phyloP scores from a whole-genome alignment of 2,329 filamentous ascomycete genomes.

The Nigrospora sphaerica region DNA sequence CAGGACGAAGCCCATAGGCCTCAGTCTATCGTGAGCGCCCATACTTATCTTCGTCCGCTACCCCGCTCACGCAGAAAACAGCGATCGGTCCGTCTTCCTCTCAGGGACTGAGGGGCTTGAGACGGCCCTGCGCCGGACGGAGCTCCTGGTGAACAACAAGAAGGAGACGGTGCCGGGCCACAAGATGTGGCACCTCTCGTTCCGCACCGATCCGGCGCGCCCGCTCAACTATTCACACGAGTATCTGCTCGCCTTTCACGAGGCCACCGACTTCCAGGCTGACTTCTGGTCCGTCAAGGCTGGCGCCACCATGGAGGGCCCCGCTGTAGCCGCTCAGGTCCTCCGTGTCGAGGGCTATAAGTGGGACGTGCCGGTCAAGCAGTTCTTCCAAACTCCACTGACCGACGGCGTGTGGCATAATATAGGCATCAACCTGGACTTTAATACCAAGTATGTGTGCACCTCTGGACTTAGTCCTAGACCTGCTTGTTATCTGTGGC shows the following conservation, averaged over 20 bases:
- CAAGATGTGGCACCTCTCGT: slow-evolving; percentile 2
- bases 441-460: neutral
- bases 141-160: slow-evolving; percentile 3
- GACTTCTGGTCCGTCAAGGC: slow-evolving; percentile 3
- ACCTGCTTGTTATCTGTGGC: no score
- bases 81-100: slow-evolving; percentile 1
- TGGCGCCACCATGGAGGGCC: neutral
- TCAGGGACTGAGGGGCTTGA: slow-evolving; percentile 1
- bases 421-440: slow-evolving; percentile 1
- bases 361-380: slow-evolving; percentile 2
- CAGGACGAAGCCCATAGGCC: neutral
- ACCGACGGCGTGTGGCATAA: slow-evolving; percentile 2
- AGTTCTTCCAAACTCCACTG: slow-evolving; percentile 1
- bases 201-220: neutral
- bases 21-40: neutral
- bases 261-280: slow-evolving; percentile 2
- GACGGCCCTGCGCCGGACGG: slow-evolving; percentile 2
- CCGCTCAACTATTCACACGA: slow-evolving; percentile 3
- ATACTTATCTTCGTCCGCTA: no score
- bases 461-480: no score
- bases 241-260: slow-evolving; percentile 3
- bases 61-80: neutral
- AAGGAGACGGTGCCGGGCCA: slow-evolving; percentile 1
- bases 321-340: neutral
- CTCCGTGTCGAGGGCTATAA: slow-evolving; percentile 2